Base-by-base conservation (phyloP, 345 rosid genomes). In the Carallia pectinifolia region DNA sequence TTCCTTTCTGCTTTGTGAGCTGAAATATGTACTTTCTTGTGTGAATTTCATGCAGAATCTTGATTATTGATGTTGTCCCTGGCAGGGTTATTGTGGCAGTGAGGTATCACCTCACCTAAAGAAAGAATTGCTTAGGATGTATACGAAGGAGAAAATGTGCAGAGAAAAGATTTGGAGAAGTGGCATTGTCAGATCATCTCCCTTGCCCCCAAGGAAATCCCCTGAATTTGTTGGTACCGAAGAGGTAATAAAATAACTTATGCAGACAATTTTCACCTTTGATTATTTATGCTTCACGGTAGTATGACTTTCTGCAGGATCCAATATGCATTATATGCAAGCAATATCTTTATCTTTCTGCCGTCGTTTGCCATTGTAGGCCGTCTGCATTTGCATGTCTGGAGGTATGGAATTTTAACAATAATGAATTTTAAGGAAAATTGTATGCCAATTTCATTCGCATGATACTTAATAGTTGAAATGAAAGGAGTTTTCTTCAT, bases 341-440 rank as follows among this genome's bases (percentile, higher is more conserved):
- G 81, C 97, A 91, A 76, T 87, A 83, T 87, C 89, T 94, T 69
- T 87, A 87, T 81, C 95, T 94, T 63, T 91, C 96, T 79, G 91
- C 95, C 33, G 88, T 89, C 75, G 76, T 75, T 64, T 94, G 98
- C 74, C 55, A 62, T 38, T 94, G 97, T 81, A 83, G 96, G 81
- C 95, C 96, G 74, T 85, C 95, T 67, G 79, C 89, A 72, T 89
- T 71, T 76, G 93, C 83, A 65, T 94, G 98, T 83, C 82, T 94
- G 75, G 96, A 91, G 98, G 98, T 94, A 86, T 66, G 80, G 58
- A n/a, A 65, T 55, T 56, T 60, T 66, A 48, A 29, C 55, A 64
- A 30, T 39, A 36, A 62, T 38, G 1, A 44, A 44, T 2, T 3
- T 44, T 44, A 44, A 2, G 50, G 50, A 44, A 44, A 44, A 44